phyloP scores from a whole-genome alignment of 164 flowering plant genomes.

The Berberis vulgaris region DNA sequence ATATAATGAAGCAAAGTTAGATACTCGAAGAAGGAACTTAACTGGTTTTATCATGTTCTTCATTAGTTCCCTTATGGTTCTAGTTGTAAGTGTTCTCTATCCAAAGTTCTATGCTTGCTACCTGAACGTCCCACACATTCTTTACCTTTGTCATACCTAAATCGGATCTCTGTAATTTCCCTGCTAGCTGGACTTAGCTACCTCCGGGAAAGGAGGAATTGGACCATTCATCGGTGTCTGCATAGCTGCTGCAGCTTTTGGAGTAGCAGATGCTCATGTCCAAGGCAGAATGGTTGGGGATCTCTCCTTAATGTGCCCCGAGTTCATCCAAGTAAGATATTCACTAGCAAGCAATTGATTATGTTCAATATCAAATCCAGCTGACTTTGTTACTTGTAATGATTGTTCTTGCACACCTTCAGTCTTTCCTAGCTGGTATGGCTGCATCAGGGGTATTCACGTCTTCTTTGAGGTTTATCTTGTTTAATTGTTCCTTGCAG shows the following conservation, averaged over 20 bases:
- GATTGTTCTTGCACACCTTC: conserved; percentile 6
- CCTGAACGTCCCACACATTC: background rate
- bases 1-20: conserved; percentile 46
- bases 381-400: too few relatives aligned
- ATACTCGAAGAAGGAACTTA: conserved; percentile 48
- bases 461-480: conserved; percentile 46
- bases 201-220: conserved; percentile 64
- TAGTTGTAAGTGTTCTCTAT: conserved; percentile 33
- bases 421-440: conserved; percentile 76
- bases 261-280: conserved; percentile 72
- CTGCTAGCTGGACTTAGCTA: conserved; percentile 55
- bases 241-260: conserved; percentile 45
- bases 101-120: background rate
- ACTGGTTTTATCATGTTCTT: conserved; percentile 46
- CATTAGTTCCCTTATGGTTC: conserved; percentile 26
- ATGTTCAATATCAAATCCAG: too few relatives aligned
- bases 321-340: conserved; percentile 55
- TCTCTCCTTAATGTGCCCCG: conserved; percentile 71
- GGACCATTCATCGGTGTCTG: conserved; percentile 57
- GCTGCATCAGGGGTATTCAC: conserved; percentile 84
- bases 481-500: conserved; percentile 26
- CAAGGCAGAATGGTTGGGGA: conserved; percentile 93
- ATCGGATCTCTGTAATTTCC: background rate
- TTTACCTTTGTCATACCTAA: too few relatives aligned
- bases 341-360: too few relatives aligned